Evolutionary conservation across 1,284 basidiomycete genomes (phyloP).

Genomic region (Pseudozyma tsukubaensis): DNA sequence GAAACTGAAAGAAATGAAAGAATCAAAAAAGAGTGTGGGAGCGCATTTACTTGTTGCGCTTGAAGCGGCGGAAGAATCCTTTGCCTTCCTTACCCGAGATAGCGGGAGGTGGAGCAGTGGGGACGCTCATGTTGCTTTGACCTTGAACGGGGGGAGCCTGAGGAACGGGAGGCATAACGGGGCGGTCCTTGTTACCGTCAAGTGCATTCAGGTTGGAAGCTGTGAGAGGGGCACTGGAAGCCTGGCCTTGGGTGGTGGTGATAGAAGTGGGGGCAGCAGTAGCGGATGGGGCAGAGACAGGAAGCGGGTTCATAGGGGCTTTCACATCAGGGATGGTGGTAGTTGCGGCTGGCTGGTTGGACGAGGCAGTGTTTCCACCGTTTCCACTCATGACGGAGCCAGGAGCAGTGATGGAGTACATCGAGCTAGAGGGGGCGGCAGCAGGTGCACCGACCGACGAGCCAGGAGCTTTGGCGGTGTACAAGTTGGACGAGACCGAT

Average conservation of each 20-base stretch:
- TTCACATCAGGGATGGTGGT: too few species aligned
- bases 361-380: neutral
- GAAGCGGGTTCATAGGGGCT: too few species aligned
- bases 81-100: constrained; percentile 37
- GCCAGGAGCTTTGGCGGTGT: constrained; percentile 41
- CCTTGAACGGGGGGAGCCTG: constrained; percentile 30
- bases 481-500: constrained; percentile 34
- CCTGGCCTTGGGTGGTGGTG: constrained; percentile 6
- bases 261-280: neutral
- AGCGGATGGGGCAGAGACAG: neutral
- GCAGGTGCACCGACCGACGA: constrained; percentile 20
- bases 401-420: constrained; percentile 42
- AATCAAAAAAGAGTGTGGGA: constrained; percentile 10
- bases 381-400: constrained; percentile 26
- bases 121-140: constrained; percentile 36
- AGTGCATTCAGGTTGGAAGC: constrained; percentile 36
- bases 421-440: constrained; percentile 24
- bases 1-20: constrained; percentile 1
- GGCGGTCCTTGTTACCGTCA: constrained; percentile 25
- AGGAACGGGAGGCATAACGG: constrained; percentile 46
- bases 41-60: constrained; percentile 41
- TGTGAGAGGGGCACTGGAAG: constrained; percentile 31
- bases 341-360: neutral
- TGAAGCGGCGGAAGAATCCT: constrained; percentile 46
- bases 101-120: constrained; percentile 47